phyloP scores from a whole-genome alignment of 768 basidiomycete species.

The Russula sp. region DNA sequence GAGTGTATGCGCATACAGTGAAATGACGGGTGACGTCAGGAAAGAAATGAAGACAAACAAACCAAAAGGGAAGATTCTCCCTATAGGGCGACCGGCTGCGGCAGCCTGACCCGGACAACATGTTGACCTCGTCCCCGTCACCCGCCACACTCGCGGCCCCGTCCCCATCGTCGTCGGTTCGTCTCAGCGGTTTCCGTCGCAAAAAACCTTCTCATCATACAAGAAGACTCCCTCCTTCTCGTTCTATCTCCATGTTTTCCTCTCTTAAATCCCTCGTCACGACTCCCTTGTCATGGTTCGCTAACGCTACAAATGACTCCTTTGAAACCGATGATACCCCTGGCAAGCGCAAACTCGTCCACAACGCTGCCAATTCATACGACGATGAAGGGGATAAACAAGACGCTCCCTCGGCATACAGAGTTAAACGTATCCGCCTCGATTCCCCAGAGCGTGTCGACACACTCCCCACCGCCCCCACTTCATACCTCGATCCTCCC shows the following conservation, averaged over 20 bases:
- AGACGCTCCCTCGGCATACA: slow-evolving; percentile 9
- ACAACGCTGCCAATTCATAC: slow-evolving; percentile 5
- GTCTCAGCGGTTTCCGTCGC: slow-evolving; percentile 21
- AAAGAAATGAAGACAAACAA: neutral
- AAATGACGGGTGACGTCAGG: neutral
- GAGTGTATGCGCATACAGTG: slow-evolving; percentile 15
- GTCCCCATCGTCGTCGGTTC: slow-evolving; percentile 29
- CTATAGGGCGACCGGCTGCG: neutral
- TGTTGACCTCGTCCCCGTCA: slow-evolving; percentile 29
- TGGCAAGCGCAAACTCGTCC: slow-evolving; percentile 38
- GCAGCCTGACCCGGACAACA: slow-evolving; percentile 45
- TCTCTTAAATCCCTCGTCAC: slow-evolving; percentile 39
- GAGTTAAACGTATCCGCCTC: slow-evolving; percentile 36
- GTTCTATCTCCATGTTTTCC: slow-evolving; percentile 37
- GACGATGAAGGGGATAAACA: slow-evolving; percentile 30
- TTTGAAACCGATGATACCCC: slow-evolving; percentile 35
- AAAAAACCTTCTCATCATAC: slow-evolving; percentile 28
- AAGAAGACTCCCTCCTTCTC: slow-evolving; percentile 30
- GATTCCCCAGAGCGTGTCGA: slow-evolving; percentile 16
- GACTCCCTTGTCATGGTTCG: slow-evolving; percentile 38
- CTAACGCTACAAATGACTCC: slow-evolving; percentile 27
- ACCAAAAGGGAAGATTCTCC: neutral
- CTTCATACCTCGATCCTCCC: slow-evolving; percentile 29
- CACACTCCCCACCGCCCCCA: neutral
- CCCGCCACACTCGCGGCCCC: slow-evolving; percentile 35